Evolutionary conservation across 1,139 yeast species (phyloP), one percentile per base, ranked within the genome.

Genomic region (Debaryomyces psychrophilus): DNA sequence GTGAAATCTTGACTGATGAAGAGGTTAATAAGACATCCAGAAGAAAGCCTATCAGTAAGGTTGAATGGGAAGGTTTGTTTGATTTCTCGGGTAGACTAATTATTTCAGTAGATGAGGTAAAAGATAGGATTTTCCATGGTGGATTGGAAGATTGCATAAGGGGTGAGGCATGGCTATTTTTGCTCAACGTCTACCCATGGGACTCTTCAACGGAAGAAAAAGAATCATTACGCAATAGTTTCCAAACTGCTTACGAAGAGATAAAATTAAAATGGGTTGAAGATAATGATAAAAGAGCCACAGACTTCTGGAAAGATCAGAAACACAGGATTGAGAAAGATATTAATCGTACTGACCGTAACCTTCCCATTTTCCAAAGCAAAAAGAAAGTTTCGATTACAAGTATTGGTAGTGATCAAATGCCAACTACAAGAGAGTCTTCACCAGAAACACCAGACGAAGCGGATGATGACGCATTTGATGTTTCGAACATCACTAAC

Each of bases 281-380:
- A 52, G 73, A 78, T 44, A 85, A 78, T 4, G 72, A 72, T 2
- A 83, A 82, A 60, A 64, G 82, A 42, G 68, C 70, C 35, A 86
- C 86, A 51, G 87, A 82, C 42, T 90, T 81, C 64, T 92, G 96
- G 93, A 80, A 77, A 59, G 98, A 89, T 67, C 98, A 90, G 62
- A 85, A 85, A 52, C 83, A 82, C 50, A 78, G 98, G 50, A 92
- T 95, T 52, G 96, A 92, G 58, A 93, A 93, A 65, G 99, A 93
- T 67, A 89, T 93, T 23, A 89, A 86, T 53, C 78, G 99, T 53
- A 93, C 97, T 5, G 99, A 93, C 67, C 77, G 99, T 37, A 77
- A 85, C 42, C 65, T 90, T 45, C 78, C 81, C 1, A 66, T 92
- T 6, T 85, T 68, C 76, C 79, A 58, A 53, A 79, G 77, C 72